phyloP scores from a whole-genome alignment of 2,329 filamentous ascomycete species.

The Neopestalotiopsis sp. region DNA sequence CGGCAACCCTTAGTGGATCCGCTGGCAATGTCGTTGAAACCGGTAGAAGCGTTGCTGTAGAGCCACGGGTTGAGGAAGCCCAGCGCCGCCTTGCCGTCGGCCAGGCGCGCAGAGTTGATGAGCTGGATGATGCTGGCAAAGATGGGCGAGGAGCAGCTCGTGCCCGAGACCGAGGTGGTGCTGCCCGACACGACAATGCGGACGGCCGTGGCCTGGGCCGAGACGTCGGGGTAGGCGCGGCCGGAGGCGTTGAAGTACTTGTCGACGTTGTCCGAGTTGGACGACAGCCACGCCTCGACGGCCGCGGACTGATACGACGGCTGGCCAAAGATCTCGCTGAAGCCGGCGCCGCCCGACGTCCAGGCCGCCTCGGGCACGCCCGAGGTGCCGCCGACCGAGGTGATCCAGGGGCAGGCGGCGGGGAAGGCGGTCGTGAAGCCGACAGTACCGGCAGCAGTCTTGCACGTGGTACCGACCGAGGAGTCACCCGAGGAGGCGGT shows the following conservation, averaged over 20 bases:
- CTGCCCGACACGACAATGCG: slow-evolving; percentile 42
- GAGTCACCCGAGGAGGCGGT: slow-evolving; percentile 66
- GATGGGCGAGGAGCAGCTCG: slow-evolving; percentile 56
- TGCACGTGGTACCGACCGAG: slow-evolving; percentile 58
- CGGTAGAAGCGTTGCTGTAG: slow-evolving; percentile 41
- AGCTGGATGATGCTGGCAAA: slow-evolving; percentile 59
- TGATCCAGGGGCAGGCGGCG: slow-evolving; percentile 47
- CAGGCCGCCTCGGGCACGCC: slow-evolving; percentile 36
- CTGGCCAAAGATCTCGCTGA: slow-evolving; percentile 53
- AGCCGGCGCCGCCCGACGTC: slow-evolving; percentile 56
- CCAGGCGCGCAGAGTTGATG: slow-evolving; percentile 58
- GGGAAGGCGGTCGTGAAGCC: slow-evolving; percentile 57
- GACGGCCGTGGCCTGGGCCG: slow-evolving; percentile 49
- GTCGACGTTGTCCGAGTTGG: slow-evolving; percentile 30
- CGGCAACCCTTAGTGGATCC: slow-evolving; percentile 47
- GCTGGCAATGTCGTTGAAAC: slow-evolving; percentile 46
- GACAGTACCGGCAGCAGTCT: slow-evolving; percentile 50
- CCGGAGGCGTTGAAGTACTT: slow-evolving; percentile 37
- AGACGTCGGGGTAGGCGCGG: slow-evolving; percentile 57
- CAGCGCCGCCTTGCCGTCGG: slow-evolving; percentile 50
- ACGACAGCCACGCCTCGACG: slow-evolving; percentile 47
- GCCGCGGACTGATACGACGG: slow-evolving; percentile 50
- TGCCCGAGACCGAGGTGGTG: slow-evolving; percentile 31
- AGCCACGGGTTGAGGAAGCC: slow-evolving; percentile 60
- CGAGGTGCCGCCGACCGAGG: slow-evolving; percentile 30